Percentiles rank a stretch among this genome's conserved stretches.
These are phyloP conservation scores for Populus tremula DNA, from an alignment of 345 rosid species.

Conservation along the genomic window DNA sequence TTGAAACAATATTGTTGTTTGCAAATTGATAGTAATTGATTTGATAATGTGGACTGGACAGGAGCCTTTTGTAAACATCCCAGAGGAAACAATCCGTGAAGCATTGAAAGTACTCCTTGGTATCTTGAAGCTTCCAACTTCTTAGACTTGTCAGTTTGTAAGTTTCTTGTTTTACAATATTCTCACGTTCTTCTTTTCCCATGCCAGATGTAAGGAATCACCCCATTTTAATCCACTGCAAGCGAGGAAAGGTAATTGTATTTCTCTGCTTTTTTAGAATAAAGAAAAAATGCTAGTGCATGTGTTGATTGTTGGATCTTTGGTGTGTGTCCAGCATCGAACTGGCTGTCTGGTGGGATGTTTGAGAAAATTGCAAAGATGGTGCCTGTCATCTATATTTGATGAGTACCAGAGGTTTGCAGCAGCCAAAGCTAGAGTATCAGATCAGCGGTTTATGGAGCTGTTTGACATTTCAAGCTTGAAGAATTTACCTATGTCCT, in stretches of 20 bases:
- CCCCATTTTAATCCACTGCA: slow-evolving; percentile 74
- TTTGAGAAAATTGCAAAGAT: slow-evolving; percentile 67
- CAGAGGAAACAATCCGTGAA: slow-evolving; percentile 60
- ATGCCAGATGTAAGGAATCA: slow-evolving; percentile 58
- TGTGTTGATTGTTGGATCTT: background rate
- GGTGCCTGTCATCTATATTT: slow-evolving; percentile 72
- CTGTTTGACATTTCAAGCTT: slow-evolving; percentile 55
- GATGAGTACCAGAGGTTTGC: slow-evolving; percentile 82
- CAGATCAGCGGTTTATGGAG: slow-evolving; percentile 74
- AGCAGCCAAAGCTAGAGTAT: slow-evolving; percentile 56
- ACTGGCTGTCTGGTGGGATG: slow-evolving; percentile 78
- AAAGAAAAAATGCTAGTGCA: background rate
- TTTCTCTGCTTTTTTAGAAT: background rate
- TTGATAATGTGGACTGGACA: slow-evolving; percentile 17
- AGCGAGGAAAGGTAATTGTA: slow-evolving; percentile 65
- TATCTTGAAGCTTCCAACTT: slow-evolving; percentile 19
- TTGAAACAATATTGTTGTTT: background rate
- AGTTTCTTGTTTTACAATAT: slow-evolving; percentile 1
- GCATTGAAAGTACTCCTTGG: slow-evolving; percentile 70
- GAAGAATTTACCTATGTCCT: slow-evolving; percentile 43
- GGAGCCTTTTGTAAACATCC: slow-evolving; percentile 77
- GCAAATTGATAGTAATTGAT: background rate
- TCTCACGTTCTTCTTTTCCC: slow-evolving; percentile 2
- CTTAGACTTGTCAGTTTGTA: background rate
- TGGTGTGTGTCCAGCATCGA: slow-evolving; percentile 49